Evolutionary conservation across 2,329 filamentous ascomycete genomes (phyloP).

Genomic region (Blumeriella jaapii): DNA sequence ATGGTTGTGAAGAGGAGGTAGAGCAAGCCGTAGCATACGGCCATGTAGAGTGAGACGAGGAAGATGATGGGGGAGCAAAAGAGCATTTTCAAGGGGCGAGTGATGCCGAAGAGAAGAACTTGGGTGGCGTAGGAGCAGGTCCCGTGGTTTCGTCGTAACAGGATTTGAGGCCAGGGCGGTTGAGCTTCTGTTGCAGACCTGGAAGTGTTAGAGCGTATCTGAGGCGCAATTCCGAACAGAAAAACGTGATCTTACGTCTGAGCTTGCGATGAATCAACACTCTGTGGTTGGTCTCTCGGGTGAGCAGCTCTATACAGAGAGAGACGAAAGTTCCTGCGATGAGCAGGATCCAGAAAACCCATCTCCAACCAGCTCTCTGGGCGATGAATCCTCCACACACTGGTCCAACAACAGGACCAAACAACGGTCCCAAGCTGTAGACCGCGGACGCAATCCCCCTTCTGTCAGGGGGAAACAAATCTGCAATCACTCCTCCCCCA

Average conservation of each 20-base stretch:
- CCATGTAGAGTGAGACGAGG: conserved; percentile 38
- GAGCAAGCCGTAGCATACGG: conserved; percentile 40
- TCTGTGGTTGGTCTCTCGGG: conserved; percentile 36
- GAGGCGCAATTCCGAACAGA: background rate
- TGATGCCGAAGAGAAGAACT: conserved; percentile 32
- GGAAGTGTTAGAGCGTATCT: background rate
- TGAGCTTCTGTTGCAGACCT: conserved; percentile 33
- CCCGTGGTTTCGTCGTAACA: conserved; percentile 32
- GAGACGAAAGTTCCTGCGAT: conserved; percentile 31
- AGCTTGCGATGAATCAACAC: conserved; percentile 41
- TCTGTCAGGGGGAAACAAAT: conserved; percentile 28
- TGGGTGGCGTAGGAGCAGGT: conserved; percentile 14
- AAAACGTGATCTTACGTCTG: conserved; percentile 15
- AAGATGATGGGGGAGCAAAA: conserved; percentile 30
- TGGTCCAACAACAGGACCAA: conserved; percentile 26
- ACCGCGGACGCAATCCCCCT: conserved; percentile 26
- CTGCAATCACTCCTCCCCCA: conserved; percentile 33
- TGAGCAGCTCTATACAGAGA: conserved; percentile 30
- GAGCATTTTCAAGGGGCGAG: conserved; percentile 38
- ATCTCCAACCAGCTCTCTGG: conserved; percentile 41
- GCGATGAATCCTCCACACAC: conserved; percentile 23
- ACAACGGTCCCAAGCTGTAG: conserved; percentile 19
- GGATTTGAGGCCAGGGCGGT: conserved; percentile 31
- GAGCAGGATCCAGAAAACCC: conserved; percentile 34
- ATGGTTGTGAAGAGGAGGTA: conserved; percentile 43